Base-by-base conservation (phyloP, 768 basidiomycete species). In the Amanita exitialis region DNA sequence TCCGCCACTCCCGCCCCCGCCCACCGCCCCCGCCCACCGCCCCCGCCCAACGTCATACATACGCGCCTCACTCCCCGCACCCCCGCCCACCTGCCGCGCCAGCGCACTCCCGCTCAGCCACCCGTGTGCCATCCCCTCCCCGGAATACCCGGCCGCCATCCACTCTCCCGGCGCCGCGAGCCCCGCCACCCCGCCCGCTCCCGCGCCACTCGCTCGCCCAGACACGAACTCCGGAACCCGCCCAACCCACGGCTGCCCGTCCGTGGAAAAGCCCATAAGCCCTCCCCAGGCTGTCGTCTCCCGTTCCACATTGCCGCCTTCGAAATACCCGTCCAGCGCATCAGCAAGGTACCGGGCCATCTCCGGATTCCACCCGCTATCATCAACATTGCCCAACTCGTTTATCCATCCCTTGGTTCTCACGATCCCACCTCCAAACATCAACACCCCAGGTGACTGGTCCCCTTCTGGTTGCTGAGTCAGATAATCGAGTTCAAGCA, bases 71-170 rank as follows among this genome's bases (percentile, higher is more conserved):
- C 74, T 61, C 32, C 58, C 41, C 25, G 56, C 61, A 43, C 63
- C 63, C 42, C 50, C 54, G 34, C 58, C 74, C 3, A 80, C 62
- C 3, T 21, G 9, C 20, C 39, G 39, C 9, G 79, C 83, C 16
- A 84, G 61, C 6, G 78, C 80, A 50, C 73, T 71, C 3, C 78
- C 76, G 51, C 79, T 72, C 61, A 80, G 60, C 82, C 83, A 85
- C 0, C 80, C 82, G 55, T 83, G 76, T 3, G 76, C 77, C 84
- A 86, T 85, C 1, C 85, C 85, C 56, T 88, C 85, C 0, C 85
- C 85, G 0, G 75, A 71, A 59, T 81, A 87, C 3, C 83, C 85
- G 10, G 80, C 83, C 13, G 79, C 69, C 13, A 86, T 72, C 86
- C 85, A 86, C 61, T 87, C 85, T 15, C 83, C 83, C 0, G 80